Evolutionary conservation across 2,329 filamentous ascomycete genomes (phyloP).

Genomic region (Aciculosporium take): DNA sequence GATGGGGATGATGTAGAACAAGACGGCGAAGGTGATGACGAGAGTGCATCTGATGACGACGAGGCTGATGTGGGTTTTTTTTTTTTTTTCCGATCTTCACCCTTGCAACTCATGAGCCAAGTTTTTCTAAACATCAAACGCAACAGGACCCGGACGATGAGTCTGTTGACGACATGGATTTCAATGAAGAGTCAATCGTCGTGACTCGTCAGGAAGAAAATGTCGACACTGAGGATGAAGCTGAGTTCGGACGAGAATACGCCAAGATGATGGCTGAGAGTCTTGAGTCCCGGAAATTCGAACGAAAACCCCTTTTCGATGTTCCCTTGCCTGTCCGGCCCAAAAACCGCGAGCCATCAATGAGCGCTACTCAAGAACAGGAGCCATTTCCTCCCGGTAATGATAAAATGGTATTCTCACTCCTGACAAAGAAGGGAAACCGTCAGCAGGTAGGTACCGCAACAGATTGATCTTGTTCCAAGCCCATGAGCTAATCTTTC

Average conservation of each 20-base stretch:
- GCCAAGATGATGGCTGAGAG: slow-evolving; percentile 98
- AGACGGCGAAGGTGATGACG: slow-evolving; percentile 46
- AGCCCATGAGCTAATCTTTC: neutral
- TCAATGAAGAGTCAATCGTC: slow-evolving; percentile 77
- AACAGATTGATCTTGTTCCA: neutral
- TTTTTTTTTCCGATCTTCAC: no score
- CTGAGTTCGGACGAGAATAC: slow-evolving; percentile 94
- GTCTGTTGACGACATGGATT: slow-evolving; percentile 44
- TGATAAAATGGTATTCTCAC: slow-evolving; percentile 83
- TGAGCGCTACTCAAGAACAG: slow-evolving; percentile 15
- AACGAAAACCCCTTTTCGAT: slow-evolving; percentile 87
- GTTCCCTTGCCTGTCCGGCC: slow-evolving; percentile 86
- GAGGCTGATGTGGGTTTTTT: slow-evolving; percentile 37
- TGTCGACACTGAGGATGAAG: slow-evolving; percentile 83
- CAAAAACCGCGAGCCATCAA: slow-evolving; percentile 45
- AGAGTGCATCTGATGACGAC: slow-evolving; percentile 44
- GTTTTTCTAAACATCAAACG: neutral
- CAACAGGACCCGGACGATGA: slow-evolving; percentile 33
- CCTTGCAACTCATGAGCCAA: neutral
- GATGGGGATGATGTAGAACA: slow-evolving; percentile 51
- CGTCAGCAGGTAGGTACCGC: slow-evolving; percentile 59
- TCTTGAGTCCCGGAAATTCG: slow-evolving; percentile 87
- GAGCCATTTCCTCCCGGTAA: slow-evolving; percentile 13
- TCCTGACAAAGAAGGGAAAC: slow-evolving; percentile 92
- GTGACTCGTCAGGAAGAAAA: slow-evolving; percentile 85